Base-by-base conservation (phyloP, 2,329 filamentous ascomycete species). In the Elsinoe arachidis region DNA sequence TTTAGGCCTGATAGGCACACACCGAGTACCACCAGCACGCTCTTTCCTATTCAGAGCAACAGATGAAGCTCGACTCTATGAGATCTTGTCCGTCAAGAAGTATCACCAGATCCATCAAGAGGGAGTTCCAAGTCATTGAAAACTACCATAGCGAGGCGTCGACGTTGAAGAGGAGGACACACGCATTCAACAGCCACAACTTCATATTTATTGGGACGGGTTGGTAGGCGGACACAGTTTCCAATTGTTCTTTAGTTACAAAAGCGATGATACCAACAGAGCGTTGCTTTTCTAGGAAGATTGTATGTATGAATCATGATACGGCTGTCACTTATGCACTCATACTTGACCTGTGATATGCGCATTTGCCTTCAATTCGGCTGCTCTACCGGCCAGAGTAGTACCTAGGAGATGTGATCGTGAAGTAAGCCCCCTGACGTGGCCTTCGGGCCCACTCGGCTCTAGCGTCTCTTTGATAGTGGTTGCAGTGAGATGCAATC, bases 191-290 rank as follows among this genome's bases (percentile, higher is more conserved):
- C 39, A 43, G 5, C 10, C 39, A 46, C 12, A 23, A 30, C n/a
- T 26, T 46, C 21, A 14, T 23, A 4, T 26, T 43, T 46, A 30
- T n/a, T 17, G 1, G 46, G 26, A 35, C 11, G 46, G 47, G 14
- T 35, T 9, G 34, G 35, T 19, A 14, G 35, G 23, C 33, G 19
- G 33, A 39, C 35, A 39, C 15, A 14, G 34, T 21, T 53, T 53
- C 34, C 12, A 21, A 46, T 7, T 46, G 39, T 43, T 43, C 39
- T 38, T 15, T 34, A 26, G 7, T 38, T 39, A 17, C 21, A 53
- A 52, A 53, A 53, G 49, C 49, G 49, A 53, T 39, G 49, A 53
- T 53, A 53, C 49, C 49, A 30, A 53, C 49, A 53, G 33, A 39
- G 49, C 49, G 34, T 53, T 53, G 33, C 33, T 39, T 53, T 35